Conservation (phyloP, 2,329 filamentous ascomycete genomes). For the Coleophoma crateriformis region DNA sequence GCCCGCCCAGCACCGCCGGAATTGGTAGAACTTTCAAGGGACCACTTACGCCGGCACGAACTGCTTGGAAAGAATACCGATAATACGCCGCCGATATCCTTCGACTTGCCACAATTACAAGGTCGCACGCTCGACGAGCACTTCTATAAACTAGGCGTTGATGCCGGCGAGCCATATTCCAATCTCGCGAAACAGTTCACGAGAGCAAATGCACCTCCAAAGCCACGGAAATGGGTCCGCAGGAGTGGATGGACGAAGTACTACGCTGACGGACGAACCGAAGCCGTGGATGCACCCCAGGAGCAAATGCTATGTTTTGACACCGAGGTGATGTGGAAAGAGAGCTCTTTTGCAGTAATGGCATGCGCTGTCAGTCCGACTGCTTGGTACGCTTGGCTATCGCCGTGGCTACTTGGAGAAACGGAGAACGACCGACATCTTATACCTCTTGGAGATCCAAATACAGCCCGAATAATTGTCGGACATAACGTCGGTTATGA, state of each 20-base stretch:
- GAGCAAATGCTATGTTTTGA: conserved; percentile 87
- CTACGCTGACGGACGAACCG: conserved; percentile 63
- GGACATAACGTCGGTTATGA: conserved; percentile 98
- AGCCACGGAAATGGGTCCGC: conserved; percentile 66
- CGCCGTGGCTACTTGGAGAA: conserved; percentile 88
- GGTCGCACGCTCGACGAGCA: conserved; percentile 87
- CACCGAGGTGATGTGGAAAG: conserved; percentile 94
- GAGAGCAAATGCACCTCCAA: conserved; percentile 49
- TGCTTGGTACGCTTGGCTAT: conserved; percentile 96
- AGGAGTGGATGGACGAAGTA: conserved; percentile 96
- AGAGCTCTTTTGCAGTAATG: conserved; percentile 91
- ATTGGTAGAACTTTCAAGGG: conserved; percentile 72
- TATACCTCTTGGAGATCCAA: conserved; percentile 78
- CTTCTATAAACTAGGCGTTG: conserved; percentile 81
- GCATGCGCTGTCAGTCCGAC: conserved; percentile 86
- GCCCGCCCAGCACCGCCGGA: conserved; percentile 55
- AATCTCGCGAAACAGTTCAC: conserved; percentile 70
- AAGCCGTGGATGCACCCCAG: conserved; percentile 69
- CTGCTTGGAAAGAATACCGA: conserved; percentile 88
- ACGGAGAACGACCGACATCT: conserved; percentile 72
- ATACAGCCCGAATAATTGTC: conserved; percentile 69
- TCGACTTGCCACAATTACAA: conserved; percentile 76
- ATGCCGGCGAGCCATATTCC: conserved; percentile 82
- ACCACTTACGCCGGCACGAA: conserved; percentile 81
- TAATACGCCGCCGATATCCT: conserved; percentile 67